These are phyloP conservation scores for Hortiboletus campestris DNA, from an alignment of 768 basidiomycete species.

Conservation along the genomic window DNA sequence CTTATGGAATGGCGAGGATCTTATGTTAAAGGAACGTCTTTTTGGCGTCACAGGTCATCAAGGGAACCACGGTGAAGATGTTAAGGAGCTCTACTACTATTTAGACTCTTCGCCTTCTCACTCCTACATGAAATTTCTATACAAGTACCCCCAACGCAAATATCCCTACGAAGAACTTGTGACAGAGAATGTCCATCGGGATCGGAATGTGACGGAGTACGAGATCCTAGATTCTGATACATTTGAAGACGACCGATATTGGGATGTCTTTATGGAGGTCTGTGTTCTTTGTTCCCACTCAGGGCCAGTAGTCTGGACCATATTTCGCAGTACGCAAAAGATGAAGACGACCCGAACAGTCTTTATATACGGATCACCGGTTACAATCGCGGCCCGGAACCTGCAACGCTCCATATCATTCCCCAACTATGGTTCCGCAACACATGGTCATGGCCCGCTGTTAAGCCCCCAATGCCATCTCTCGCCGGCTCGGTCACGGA, in stretches of 20 bases:
- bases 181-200: slow-evolving; percentile 75
- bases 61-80: slow-evolving; percentile 99
- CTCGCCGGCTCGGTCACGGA: slow-evolving; percentile 52
- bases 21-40: slow-evolving; percentile 93
- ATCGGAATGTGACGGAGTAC: slow-evolving; percentile 84
- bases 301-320: not conserved
- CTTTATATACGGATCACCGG: slow-evolving; percentile 91
- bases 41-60: slow-evolving; percentile 97
- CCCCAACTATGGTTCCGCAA: slow-evolving; percentile 98
- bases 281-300: slow-evolving; percentile 25
- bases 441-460: slow-evolving; percentile 92
- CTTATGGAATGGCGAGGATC: slow-evolving; percentile 93
- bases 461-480: slow-evolving; percentile 63
- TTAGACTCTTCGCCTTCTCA: slow-evolving; percentile 98
- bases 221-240: slow-evolving; percentile 91
- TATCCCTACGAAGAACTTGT: slow-evolving; percentile 96
- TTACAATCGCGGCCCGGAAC: slow-evolving; percentile 95
- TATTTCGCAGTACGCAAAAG: slow-evolving; percentile 84
- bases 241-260: slow-evolving; percentile 92
- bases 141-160: slow-evolving; percentile 93
- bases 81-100: slow-evolving; percentile 98
- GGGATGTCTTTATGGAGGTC: slow-evolving; percentile 98
- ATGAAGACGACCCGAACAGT: slow-evolving; percentile 85
- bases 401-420: slow-evolving; percentile 89
- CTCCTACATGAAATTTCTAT: slow-evolving; percentile 99